Percentiles rank a stretch among this genome's conserved stretches.
These are phyloP conservation scores for Botrytis tulipae DNA, from an alignment of 2,329 filamentous ascomycete genomes.

Conservation along the genomic window DNA sequence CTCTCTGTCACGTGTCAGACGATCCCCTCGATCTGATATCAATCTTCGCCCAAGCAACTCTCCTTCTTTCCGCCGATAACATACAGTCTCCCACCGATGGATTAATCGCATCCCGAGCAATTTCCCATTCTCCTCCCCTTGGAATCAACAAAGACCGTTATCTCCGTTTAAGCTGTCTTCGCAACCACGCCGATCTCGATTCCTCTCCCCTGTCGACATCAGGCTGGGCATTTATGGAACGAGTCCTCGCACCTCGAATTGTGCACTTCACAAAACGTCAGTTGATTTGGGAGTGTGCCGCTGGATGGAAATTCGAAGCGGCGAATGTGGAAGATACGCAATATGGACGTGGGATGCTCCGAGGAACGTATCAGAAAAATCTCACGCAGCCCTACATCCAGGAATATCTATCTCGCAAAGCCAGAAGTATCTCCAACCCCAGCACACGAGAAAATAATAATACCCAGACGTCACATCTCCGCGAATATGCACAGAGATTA, in stretches of 20 bases:
- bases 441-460: background rate
- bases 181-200: background rate
- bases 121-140: background rate
- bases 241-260: background rate
- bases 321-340: background rate
- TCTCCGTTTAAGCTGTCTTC: background rate
- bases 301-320: background rate
- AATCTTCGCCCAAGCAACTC: background rate
- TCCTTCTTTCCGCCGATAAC: background rate
- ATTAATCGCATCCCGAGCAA: background rate
- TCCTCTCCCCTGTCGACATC: background rate
- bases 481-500: background rate
- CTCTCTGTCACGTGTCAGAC: background rate
- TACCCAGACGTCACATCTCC: background rate
- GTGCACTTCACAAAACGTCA: background rate
- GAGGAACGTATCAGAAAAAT: background rate
- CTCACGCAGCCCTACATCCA: background rate
- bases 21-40: background rate
- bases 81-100: background rate
- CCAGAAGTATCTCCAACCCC: background rate
- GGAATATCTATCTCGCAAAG: background rate
- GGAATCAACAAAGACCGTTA: background rate
- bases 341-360: background rate
- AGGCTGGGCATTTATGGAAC: background rate
- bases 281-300: background rate